Percentiles rank a stretch among this genome's conserved stretches.
These are phyloP conservation scores for Coemansia sp. DNA, from an alignment of 192 early-diverging fungal species.

Conservation along the genomic window DNA sequence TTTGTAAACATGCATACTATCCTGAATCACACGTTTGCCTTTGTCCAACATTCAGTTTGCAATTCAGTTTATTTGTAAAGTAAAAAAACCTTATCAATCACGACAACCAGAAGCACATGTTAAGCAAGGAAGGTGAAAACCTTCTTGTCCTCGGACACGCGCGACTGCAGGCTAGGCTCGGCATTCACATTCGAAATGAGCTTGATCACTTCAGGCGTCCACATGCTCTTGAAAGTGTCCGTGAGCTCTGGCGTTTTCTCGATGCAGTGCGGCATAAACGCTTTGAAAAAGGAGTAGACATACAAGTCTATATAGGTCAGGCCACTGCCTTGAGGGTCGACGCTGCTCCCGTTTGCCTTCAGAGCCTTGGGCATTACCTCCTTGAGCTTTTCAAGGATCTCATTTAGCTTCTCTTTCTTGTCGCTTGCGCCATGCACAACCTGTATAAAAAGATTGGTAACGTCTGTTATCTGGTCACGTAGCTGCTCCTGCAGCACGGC, in stretches of 20 bases:
- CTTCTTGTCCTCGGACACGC: background rate
- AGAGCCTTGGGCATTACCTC: conserved; percentile 43
- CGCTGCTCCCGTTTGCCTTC: conserved; percentile 55
- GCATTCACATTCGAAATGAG: background rate
- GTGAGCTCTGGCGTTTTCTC: background rate
- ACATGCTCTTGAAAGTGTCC: background rate
- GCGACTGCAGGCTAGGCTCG: background rate
- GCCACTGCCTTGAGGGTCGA: conserved; percentile 48
- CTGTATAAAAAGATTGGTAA: background rate
- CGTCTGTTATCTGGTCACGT: conserved; percentile 21
- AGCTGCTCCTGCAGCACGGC: conserved; percentile 42
- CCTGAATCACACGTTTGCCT: too few relatives aligned
- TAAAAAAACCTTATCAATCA: too few relatives aligned
- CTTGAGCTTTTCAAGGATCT: conserved; percentile 24
- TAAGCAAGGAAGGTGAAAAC: background rate
- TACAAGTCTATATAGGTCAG: conserved; percentile 49
- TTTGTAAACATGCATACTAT: too few relatives aligned
- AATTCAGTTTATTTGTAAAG: too few relatives aligned
- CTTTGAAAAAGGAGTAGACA: conserved; percentile 21
- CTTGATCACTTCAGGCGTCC: background rate
- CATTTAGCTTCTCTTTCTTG: conserved; percentile 11
- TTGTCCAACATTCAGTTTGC: too few relatives aligned
- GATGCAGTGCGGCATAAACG: background rate
- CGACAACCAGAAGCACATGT: background rate
- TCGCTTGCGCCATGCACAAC: background rate